A percentile compares a stretch with the other conserved stretches of the same genome.
Conservation (phyloP, 139 green algal species). For the Pedinophyceae sp. region DNA sequence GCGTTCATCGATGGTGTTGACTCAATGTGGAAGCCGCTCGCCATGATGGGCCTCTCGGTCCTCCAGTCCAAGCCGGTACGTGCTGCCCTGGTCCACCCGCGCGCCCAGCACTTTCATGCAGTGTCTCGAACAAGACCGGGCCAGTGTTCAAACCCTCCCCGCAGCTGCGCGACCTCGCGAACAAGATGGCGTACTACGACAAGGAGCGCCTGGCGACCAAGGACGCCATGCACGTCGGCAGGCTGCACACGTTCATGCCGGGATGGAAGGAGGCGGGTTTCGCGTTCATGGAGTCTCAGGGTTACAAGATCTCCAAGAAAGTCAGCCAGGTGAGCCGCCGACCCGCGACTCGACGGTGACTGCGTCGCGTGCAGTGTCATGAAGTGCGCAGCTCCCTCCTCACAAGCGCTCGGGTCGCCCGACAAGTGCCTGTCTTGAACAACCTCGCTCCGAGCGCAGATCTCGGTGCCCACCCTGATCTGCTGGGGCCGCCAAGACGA, state of each 20-base stretch:
- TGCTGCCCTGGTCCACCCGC: too few relatives aligned
- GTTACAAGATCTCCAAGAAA: conserved; percentile 61
- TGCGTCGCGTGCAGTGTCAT: too few relatives aligned
- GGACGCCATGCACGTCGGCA: conserved; percentile 63
- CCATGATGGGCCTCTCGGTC: conserved; percentile 40
- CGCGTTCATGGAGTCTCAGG: conserved; percentile 76
- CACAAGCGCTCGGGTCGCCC: too few relatives aligned
- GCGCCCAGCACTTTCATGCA: too few relatives aligned
- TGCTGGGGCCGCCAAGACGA: conserved; percentile 84
- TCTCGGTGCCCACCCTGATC: conserved; percentile 57
- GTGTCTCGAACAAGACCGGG: too few relatives aligned
- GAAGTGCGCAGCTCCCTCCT: too few relatives aligned
- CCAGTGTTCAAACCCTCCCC: too few relatives aligned
- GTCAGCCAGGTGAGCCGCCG: too few relatives aligned
- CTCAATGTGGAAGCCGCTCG: conserved; percentile 35
- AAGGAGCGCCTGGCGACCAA: conserved; percentile 48
- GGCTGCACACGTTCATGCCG: conserved; percentile 52
- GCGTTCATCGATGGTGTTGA: conserved; percentile 78
- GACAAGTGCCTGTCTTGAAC: too few relatives aligned
- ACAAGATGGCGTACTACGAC: conserved; percentile 71
- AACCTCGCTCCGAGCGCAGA: too few relatives aligned
- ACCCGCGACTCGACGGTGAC: too few relatives aligned
- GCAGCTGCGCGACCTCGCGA: conserved; percentile 45
- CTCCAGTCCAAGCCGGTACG: too few relatives aligned
- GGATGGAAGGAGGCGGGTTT: conserved; percentile 78